These are phyloP conservation scores for Microcera coccophila DNA, from an alignment of 2,329 filamentous ascomycete species.

Conservation along the genomic window DNA sequence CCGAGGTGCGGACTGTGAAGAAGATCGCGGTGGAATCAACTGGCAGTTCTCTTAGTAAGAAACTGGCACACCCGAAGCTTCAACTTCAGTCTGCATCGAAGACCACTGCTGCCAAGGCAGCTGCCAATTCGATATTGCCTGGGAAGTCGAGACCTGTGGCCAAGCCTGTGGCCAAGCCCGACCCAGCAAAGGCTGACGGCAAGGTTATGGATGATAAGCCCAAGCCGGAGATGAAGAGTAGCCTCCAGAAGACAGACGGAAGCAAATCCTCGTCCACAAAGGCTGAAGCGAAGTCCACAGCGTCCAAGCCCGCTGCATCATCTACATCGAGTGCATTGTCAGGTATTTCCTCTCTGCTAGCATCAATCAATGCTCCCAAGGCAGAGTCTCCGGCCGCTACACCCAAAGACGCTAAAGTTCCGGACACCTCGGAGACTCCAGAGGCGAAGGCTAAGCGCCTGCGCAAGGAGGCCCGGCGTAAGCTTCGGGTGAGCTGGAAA, in stretches of 20 bases:
- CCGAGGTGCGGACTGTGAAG: constrained; percentile 38
- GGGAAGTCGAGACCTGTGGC: constrained; percentile 44
- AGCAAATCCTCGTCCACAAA: constrained; percentile 16
- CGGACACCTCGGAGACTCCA: constrained; percentile 58
- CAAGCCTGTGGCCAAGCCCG: constrained; percentile 41
- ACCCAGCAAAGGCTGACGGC: constrained; percentile 23
- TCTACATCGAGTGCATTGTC: constrained; percentile 38
- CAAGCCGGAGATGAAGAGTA: constrained; percentile 29
- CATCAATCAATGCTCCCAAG: constrained; percentile 46
- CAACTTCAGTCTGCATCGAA: constrained; percentile 30
- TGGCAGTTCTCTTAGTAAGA: constrained; percentile 37
- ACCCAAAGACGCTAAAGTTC: constrained; percentile 47
- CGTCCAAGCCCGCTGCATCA: constrained; percentile 29
- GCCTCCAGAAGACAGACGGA: constrained; percentile 13
- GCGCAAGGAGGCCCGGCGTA: constrained; percentile 67
- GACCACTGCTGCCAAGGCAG: constrained; percentile 29
- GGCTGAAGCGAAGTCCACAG: constrained; percentile 28
- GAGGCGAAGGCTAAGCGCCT: constrained; percentile 65
- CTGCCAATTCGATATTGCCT: constrained; percentile 39
- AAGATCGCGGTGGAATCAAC: constrained; percentile 41
- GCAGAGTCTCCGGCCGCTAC: constrained; percentile 40
- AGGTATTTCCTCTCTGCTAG: constrained; percentile 52
- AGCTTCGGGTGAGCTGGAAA: constrained; percentile 68
- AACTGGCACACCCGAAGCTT: constrained; percentile 36
- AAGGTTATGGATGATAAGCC: constrained; percentile 31